A percentile compares a stretch with the other conserved stretches of the same genome.
phyloP scores from a whole-genome alignment of 2,329 filamentous ascomycete species.

The Cephalotrichum gorgonifer region DNA sequence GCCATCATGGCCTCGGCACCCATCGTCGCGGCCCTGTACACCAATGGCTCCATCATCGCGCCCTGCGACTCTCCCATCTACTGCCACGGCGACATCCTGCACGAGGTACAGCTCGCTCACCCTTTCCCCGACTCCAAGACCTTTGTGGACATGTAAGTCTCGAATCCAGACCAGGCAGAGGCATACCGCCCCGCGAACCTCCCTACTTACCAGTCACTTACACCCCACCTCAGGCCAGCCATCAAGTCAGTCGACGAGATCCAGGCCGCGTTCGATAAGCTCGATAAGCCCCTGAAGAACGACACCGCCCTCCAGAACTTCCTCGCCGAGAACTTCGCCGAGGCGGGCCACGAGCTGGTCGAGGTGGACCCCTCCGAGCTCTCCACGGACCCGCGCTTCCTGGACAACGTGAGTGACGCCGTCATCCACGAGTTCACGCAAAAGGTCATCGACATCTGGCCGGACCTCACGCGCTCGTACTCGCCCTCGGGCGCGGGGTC shows the following conservation, averaged over 20 bases:
- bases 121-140: conserved; percentile 61
- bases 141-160: conserved; percentile 55
- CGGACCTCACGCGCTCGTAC: conserved; percentile 53
- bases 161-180: too few relatives aligned
- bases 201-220: conserved; percentile 10
- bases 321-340: conserved; percentile 50
- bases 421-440: conserved; percentile 49
- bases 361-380: conserved; percentile 40
- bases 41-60: conserved; percentile 48
- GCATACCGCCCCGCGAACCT: neutral
- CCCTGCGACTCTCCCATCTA: conserved; percentile 60
- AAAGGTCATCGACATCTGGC: conserved; percentile 61
- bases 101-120: conserved; percentile 50
- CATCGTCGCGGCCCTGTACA: conserved; percentile 32
- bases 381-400: conserved; percentile 45
- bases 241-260: conserved; percentile 49
- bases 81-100: conserved; percentile 54
- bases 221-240: conserved; percentile 42
- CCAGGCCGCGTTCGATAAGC: conserved; percentile 46
- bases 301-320: conserved; percentile 52
- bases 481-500: conserved; percentile 27
- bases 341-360: conserved; percentile 52
- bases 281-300: conserved; percentile 51
- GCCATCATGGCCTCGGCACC: neutral
- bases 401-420: conserved; percentile 43